Percentiles rank a stretch among this genome's conserved stretches.
Evolutionary conservation across 2,329 filamentous ascomycete genomes (phyloP).

Genomic region (Phaeomoniella chlamydospora): DNA sequence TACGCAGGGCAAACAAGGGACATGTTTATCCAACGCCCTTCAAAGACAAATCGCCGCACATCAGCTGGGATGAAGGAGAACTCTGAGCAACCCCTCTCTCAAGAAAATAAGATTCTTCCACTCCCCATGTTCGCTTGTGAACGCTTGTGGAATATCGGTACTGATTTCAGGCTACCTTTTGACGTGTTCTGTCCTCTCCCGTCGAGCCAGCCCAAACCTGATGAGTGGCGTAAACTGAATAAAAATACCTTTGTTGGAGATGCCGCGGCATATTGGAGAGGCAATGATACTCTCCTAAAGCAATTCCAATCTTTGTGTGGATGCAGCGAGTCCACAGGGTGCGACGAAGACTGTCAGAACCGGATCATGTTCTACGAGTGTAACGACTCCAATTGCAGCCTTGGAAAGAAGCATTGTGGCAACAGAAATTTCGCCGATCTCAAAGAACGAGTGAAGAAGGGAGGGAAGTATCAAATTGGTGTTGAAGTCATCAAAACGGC

Average conservation of each 20-base stretch:
- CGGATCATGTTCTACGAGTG: conserved; percentile 96
- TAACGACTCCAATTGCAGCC: conserved; percentile 73
- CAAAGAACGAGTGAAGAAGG: conserved; percentile 56
- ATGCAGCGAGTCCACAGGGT: conserved; percentile 64
- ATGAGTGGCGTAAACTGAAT: conserved; percentile 83
- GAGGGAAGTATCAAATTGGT: conserved; percentile 78
- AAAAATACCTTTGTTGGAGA: conserved; percentile 89
- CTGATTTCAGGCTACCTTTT: conserved; percentile 79
- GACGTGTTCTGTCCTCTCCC: conserved; percentile 81
- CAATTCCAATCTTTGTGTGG: conserved; percentile 54
- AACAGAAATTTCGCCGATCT: conserved; percentile 83
- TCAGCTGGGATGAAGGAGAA: conserved; percentile 30
- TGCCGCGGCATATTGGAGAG: conserved; percentile 67
- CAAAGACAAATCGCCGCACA: conserved; percentile 25
- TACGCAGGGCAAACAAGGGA: conserved; percentile 64
- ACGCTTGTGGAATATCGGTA: conserved; percentile 53
- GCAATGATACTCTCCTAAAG: conserved; percentile 52
- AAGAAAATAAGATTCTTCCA: conserved; percentile 48
- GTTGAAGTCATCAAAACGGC: conserved; percentile 88
- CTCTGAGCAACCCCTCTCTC: too few species aligned
- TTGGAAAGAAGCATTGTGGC: conserved; percentile 58
- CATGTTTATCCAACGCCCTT: conserved; percentile 27
- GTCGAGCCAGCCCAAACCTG: conserved; percentile 74
- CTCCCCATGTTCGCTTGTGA: conserved; percentile 67
- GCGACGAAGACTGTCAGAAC: conserved; percentile 84